Evolutionary conservation across 202 grass and related monocot genomes (phyloP).

Genomic region (Miscanthus sacchariflorus): DNA sequence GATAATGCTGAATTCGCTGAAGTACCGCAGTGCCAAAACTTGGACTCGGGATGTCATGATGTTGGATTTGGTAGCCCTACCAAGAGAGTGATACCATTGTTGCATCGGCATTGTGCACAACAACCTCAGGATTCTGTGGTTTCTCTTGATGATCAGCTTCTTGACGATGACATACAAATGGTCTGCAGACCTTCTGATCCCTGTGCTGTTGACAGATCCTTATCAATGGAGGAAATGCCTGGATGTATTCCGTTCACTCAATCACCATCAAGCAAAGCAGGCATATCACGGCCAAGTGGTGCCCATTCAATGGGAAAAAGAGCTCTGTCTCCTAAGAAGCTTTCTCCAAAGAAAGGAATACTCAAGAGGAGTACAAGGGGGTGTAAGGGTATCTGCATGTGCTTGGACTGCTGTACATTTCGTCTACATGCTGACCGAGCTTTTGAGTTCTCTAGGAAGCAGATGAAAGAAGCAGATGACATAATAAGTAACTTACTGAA

Average conservation of each 20-base stretch:
- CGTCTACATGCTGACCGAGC: constrained; percentile 66
- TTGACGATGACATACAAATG: constrained; percentile 36
- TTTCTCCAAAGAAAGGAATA: constrained; percentile 73
- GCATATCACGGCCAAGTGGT: not conserved
- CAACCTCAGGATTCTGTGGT: constrained; percentile 21
- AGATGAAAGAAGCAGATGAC: constrained; percentile 87
- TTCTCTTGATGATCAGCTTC: constrained; percentile 50
- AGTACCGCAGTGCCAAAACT: constrained; percentile 23
- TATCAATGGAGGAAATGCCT: constrained; percentile 64
- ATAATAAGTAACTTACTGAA: constrained; percentile 69
- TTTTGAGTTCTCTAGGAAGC: constrained; percentile 90
- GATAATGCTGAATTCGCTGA: constrained; percentile 34
- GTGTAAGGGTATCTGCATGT: constrained; percentile 90
- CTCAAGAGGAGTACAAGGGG: constrained; percentile 65
- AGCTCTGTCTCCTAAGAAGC: constrained; percentile 42
- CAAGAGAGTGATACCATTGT: not conserved
- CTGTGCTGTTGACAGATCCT: constrained; percentile 41
- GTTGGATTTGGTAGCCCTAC: constrained; percentile 38
- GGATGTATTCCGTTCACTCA: constrained; percentile 29
- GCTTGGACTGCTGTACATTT: constrained; percentile 79
- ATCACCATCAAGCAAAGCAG: constrained; percentile 39
- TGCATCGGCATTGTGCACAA: constrained; percentile 20
- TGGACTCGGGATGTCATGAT: constrained; percentile 30
- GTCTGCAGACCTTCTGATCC: constrained; percentile 45
- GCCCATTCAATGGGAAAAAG: constrained; percentile 34